Base-by-base conservation (phyloP, 2,329 filamentous ascomycete species). In the Aspergillus transmontanensis region DNA sequence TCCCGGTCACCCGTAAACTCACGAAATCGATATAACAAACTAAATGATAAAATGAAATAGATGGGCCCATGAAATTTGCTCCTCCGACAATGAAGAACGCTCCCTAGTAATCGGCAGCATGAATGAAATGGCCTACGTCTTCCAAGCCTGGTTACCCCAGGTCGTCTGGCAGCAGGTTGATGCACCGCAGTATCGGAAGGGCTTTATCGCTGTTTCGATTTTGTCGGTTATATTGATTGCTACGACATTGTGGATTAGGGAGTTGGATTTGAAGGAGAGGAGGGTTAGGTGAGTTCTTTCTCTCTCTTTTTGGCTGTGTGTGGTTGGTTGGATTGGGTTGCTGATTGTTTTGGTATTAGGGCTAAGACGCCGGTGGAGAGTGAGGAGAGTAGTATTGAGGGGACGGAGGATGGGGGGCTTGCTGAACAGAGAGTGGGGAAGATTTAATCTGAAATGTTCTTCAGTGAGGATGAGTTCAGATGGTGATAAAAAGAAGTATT, bases 81-180 rank as follows among this genome's bases (percentile, higher is more conserved):
- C 81, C 3, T 76, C 76, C 3, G 82, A 89, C 54, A 86, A 88
- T 60, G 88, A 91, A 73, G 89, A 91, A 76, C 80, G 88, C 11
- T 88, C 89, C 0, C 78, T 92, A 4, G 87, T 91, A 0, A 83
- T 89, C 0, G 89, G 82, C 0, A 78, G 81, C 19, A 91, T 91
- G 87, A 91, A 91, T 64, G 84, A 89, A 71, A 84, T 91, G 78
- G 88, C 88, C 0, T 90, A 90, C 64, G 87, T 90, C 1, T 76
- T 92, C 50, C 88, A 91, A 70, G 87, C 88, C 0, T 91, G 89
- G 89, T 73, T 92, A 48, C 89, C 89, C 7, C 80, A 89, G 36
- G 72, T 90, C 10, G 82, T 90, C 11, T 90, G 88, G 88, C 85
- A 87, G 75, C 86, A 88, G 70, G 80, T 87, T 0, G 86, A 90